A percentile compares a stretch with the other conserved stretches of the same genome.
These are phyloP conservation scores for Sorghum bicolor DNA, from an alignment of 176 grass and related monocot genomes.

Conservation along the genomic window Sorghum_bicolor_NCBIv3 NC_012870.2:1802501-1803000, in stretches of 20 bases:
- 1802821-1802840: too few relatives aligned
- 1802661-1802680: constrained; percentile 6
- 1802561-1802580: background rate
- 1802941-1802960: background rate
- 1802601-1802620: background rate
- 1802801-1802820: background rate
- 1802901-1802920: background rate
- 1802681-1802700: background rate
- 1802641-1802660: background rate
- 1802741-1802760: background rate
- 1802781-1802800: background rate
- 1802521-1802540: background rate
- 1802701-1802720: background rate
- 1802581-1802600: background rate
- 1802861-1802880: background rate
- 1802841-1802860: background rate
- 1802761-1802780: background rate
- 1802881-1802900: constrained; percentile 27
- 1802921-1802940: background rate
- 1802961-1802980: background rate
- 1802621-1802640: background rate
- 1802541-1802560: background rate
- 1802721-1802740: too few relatives aligned
- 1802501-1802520: background rate
- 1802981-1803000: too few relatives aligned